phyloP scores from a whole-genome alignment of 2,329 filamentous ascomycete species.

The Ascochyta koolunga region DNA sequence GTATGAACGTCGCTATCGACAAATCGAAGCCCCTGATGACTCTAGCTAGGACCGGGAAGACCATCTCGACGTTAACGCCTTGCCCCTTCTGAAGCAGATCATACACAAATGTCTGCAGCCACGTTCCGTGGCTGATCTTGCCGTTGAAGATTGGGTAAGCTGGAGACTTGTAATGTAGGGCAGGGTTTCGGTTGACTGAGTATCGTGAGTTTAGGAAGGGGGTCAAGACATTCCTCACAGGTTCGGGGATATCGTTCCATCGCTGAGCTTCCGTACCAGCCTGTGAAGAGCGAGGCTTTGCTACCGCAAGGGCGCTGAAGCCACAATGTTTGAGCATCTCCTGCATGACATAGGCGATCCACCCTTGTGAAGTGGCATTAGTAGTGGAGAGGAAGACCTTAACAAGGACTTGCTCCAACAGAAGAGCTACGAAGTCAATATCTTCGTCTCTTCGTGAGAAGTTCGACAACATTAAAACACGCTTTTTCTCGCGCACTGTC shows the following conservation, averaged over 20 bases:
- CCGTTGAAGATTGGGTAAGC: conserved; percentile 78
- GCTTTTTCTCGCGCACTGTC: conserved; percentile 74
- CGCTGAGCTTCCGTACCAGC: conserved; percentile 69
- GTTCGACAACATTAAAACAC: conserved; percentile 87
- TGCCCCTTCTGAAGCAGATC: conserved; percentile 82
- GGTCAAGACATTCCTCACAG: conserved; percentile 78
- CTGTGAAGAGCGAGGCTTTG: conserved; percentile 60
- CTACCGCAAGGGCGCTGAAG: conserved; percentile 63
- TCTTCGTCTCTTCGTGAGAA: conserved; percentile 80
- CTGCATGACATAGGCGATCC: conserved; percentile 94
- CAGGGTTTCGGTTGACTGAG: conserved; percentile 59
- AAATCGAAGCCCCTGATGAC: conserved; percentile 86
- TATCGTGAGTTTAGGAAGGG: conserved; percentile 90
- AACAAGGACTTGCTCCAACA: conserved; percentile 86
- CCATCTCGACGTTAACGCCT: conserved; percentile 72
- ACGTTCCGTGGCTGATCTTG: conserved; percentile 73
- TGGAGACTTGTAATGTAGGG: conserved; percentile 33
- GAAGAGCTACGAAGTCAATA: conserved; percentile 82
- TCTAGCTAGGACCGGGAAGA: conserved; percentile 82
- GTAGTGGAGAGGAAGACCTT: conserved; percentile 90
- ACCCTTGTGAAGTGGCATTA: conserved; percentile 86
- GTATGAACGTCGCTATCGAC: conserved; percentile 82
- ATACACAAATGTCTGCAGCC: conserved; percentile 80
- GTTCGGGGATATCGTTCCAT: conserved; percentile 79
- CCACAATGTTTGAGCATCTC: conserved; percentile 80